A percentile compares a stretch with the other conserved stretches of the same genome.
phyloP scores from a whole-genome alignment of 179 eudicot genomes.

The Spergularia azorica region DNA sequence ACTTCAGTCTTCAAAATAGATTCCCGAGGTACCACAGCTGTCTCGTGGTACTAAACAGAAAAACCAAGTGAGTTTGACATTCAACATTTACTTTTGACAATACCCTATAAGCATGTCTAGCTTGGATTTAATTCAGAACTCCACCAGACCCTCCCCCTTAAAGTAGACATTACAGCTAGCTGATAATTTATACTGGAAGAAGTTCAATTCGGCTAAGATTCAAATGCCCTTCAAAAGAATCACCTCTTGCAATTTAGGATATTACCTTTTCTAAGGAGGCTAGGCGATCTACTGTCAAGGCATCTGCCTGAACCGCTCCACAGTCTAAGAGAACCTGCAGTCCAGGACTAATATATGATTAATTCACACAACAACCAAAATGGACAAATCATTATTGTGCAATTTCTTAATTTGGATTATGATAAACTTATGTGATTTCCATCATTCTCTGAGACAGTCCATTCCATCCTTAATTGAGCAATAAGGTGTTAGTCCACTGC shows the following conservation, averaged over 20 bases:
- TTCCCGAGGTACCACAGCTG: conserved; percentile 91
- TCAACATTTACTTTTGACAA: conserved; percentile 3
- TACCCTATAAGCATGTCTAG: not conserved
- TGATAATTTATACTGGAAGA: not conserved
- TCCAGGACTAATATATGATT: not conserved
- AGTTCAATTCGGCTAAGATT: not conserved
- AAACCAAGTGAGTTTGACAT: conserved; percentile 12
- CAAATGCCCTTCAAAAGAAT: not conserved
- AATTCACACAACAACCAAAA: not conserved
- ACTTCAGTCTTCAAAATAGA: conserved; percentile 88
- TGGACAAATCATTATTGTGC: not conserved
- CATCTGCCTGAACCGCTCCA: conserved; percentile 99
- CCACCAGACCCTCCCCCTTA: not conserved
- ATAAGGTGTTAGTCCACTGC: not conserved
- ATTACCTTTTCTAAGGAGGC: conserved; percentile 95
- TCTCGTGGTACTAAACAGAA: conserved; percentile 75
- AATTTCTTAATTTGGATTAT: not conserved
- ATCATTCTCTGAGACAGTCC: not conserved
- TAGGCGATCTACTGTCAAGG: conserved; percentile 95
- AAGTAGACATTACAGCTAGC: not conserved
- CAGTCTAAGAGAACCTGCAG: conserved; percentile 86
- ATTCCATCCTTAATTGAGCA: not conserved
- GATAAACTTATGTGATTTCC: not conserved
- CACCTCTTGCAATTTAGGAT: not conserved
- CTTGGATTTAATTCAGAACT: not conserved